Percentiles rank a stretch among this genome's conserved stretches.
phyloP scores from a whole-genome alignment of 2,329 filamentous ascomycete genomes.

The Neonectria hederae region DNA sequence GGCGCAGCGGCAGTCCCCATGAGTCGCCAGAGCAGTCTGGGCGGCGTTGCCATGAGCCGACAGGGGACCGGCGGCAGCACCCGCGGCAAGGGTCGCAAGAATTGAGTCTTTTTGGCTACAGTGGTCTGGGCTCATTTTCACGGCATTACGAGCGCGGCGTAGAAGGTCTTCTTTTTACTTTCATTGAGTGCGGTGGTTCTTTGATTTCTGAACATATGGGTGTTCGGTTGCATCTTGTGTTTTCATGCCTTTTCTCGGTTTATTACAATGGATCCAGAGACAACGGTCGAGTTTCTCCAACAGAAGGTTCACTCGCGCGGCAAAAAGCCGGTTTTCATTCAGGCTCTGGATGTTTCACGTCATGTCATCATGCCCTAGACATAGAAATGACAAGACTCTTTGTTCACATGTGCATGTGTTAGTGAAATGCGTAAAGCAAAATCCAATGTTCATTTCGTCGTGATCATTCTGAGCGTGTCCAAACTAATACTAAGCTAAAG shows the following conservation, averaged over 20 bases:
- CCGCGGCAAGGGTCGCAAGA: slow-evolving; percentile 57
- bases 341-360: slow-evolving; percentile 10
- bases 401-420: slow-evolving; percentile 11
- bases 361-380: slow-evolving; percentile 32
- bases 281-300: slow-evolving; percentile 7
- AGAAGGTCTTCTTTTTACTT: slow-evolving; percentile 30
- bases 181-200: slow-evolving; percentile 18
- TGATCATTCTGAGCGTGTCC: not conserved
- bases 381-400: slow-evolving; percentile 32
- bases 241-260: slow-evolving; percentile 14
- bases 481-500: not conserved
- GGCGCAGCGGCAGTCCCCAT: slow-evolving; percentile 58
- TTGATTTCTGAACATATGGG: slow-evolving; percentile 13
- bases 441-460: slow-evolving; percentile 8
- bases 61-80: slow-evolving; percentile 61
- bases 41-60: slow-evolving; percentile 66
- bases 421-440: not conserved
- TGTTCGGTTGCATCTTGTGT: slow-evolving; percentile 26
- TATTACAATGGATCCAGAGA: slow-evolving; percentile 16
- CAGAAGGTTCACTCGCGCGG: not conserved
- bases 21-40: slow-evolving; percentile 65
- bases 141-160: slow-evolving; percentile 45
- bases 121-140: slow-evolving; percentile 32
- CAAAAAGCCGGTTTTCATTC: slow-evolving; percentile 24
- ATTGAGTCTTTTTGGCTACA: slow-evolving; percentile 29